Percentiles rank a stretch among this genome's conserved stretches.
These are phyloP conservation scores for Forsythia viridissima DNA, from an alignment of 257 asterid species.

Conservation along the genomic window DNA sequence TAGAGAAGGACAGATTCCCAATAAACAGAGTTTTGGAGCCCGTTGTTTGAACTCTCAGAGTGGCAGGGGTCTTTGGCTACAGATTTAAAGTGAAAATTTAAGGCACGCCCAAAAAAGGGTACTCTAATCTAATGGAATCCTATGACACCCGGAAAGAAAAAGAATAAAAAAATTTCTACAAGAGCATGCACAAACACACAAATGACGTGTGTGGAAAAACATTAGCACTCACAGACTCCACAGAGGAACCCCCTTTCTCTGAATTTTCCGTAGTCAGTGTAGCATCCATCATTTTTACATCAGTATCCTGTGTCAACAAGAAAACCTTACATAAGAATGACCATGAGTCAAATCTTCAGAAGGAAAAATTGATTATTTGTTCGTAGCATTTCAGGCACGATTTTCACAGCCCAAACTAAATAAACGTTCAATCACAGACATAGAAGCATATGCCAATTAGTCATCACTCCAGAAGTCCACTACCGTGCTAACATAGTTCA, in stretches of 20 bases:
- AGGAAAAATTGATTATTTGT: not conserved
- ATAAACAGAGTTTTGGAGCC: conserved; percentile 69
- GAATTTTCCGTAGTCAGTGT: not conserved
- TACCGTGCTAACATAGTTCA: not conserved
- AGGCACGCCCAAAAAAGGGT: not conserved
- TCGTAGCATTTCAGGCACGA: not conserved
- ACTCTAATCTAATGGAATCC: not conserved
- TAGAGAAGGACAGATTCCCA: conserved; percentile 70
- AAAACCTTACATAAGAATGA: not conserved
- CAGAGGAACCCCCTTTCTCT: not conserved
- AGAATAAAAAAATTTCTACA: not conserved
- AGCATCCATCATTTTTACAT: not conserved
- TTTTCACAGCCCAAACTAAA: not conserved
- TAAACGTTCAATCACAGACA: not conserved
- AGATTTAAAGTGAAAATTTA: conserved; percentile 1
- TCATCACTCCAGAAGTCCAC: not conserved
- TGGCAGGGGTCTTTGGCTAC: conserved; percentile 57
- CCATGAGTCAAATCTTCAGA: not conserved
- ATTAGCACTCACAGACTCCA: not conserved
- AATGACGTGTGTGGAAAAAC: not conserved
- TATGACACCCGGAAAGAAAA: not conserved
- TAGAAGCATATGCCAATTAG: not conserved
- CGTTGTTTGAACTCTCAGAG: conserved; percentile 40
- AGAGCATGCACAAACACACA: not conserved
- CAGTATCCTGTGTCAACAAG: not conserved